Conservation (phyloP, 2,329 filamentous ascomycete genomes). For the Penicillium sp. region DNA sequence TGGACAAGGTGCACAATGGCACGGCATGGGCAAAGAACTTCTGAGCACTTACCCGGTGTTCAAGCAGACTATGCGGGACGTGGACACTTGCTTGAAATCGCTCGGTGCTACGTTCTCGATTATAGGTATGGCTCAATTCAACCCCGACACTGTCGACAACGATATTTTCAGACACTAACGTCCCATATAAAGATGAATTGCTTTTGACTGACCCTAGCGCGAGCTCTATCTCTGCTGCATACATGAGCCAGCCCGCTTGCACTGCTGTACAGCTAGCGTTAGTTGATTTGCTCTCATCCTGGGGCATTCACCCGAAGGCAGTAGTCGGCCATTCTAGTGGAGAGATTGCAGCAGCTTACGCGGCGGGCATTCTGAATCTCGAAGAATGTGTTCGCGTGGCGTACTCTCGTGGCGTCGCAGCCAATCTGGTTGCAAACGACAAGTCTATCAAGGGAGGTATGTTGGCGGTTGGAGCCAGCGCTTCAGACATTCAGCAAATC, state of each 20-base stretch:
- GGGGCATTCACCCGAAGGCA: slow-evolving; percentile 22
- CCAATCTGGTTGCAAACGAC: slow-evolving; percentile 16
- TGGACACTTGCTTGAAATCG: slow-evolving; percentile 15
- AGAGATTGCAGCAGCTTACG: slow-evolving; percentile 33
- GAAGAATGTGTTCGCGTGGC: slow-evolving; percentile 23
- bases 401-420: slow-evolving; percentile 22
- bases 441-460: slow-evolving; percentile 20
- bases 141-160: too few relatives aligned
- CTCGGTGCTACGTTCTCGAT: slow-evolving; percentile 22
- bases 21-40: slow-evolving; percentile 33
- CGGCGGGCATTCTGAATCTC: slow-evolving; percentile 21
- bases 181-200: slow-evolving; percentile 17
- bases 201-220: slow-evolving; percentile 9
- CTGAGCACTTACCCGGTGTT: slow-evolving; percentile 23
- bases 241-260: slow-evolving; percentile 29
- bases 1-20: slow-evolving; percentile 37
- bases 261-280: slow-evolving; percentile 32
- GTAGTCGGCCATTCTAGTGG: slow-evolving; percentile 33
- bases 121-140: slow-evolving; percentile 16
- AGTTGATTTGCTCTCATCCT: slow-evolving; percentile 25
- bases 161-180: neutral
- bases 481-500: slow-evolving; percentile 16
- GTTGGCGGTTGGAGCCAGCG: slow-evolving; percentile 26
- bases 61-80: slow-evolving; percentile 11
- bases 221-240: slow-evolving; percentile 23